These are phyloP conservation scores for Hypomyces perniciosus DNA, from an alignment of 2,329 filamentous ascomycete genomes.

Conservation along the genomic window DNA sequence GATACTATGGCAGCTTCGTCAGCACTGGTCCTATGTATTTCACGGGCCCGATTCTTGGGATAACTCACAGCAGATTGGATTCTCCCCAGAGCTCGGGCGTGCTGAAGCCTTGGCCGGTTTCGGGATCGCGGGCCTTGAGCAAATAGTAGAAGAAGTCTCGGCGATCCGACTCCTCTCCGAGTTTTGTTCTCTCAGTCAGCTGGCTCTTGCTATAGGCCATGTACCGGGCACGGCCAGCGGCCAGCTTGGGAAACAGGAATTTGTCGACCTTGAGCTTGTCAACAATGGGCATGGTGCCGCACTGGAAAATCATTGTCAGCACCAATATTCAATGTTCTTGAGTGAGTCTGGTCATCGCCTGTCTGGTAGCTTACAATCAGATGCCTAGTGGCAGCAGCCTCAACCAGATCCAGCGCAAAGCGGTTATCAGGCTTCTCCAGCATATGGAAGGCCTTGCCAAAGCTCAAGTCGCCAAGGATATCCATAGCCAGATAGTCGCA, in stretches of 20 bases:
- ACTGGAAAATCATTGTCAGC: conserved; percentile 36
- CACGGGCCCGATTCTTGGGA: not conserved
- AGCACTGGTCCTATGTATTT: not conserved
- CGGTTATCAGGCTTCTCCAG: conserved; percentile 54
- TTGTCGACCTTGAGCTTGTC: conserved; percentile 61
- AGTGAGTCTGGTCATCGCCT: not conserved
- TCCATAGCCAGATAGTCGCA: conserved; percentile 59
- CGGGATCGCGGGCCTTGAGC: conserved; percentile 63
- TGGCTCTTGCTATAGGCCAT: conserved; percentile 66
- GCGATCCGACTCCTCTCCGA: conserved; percentile 60
- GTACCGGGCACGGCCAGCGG: conserved; percentile 60
- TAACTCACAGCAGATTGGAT: conserved; percentile 56
- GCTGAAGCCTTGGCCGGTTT: conserved; percentile 61
- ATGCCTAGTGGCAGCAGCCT: conserved; percentile 61
- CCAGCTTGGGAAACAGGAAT: conserved; percentile 60
- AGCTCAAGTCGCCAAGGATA: conserved; percentile 55
- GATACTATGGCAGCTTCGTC: conserved; percentile 38
- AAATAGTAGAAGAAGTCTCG: conserved; percentile 74
- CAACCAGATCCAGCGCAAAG: conserved; percentile 61
- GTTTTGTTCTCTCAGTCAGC: conserved; percentile 58
- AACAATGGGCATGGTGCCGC: conserved; percentile 65
- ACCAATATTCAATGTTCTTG: not conserved
- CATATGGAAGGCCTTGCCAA: conserved; percentile 58
- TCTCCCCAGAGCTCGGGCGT: conserved; percentile 65
- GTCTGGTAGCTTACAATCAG: conserved; percentile 52